Percentiles rank a stretch among this genome's conserved stretches.
Evolutionary conservation across 371 early-diverging fungal genomes (phyloP).

Genomic region (Cokeromyces recurvatus): DNA sequence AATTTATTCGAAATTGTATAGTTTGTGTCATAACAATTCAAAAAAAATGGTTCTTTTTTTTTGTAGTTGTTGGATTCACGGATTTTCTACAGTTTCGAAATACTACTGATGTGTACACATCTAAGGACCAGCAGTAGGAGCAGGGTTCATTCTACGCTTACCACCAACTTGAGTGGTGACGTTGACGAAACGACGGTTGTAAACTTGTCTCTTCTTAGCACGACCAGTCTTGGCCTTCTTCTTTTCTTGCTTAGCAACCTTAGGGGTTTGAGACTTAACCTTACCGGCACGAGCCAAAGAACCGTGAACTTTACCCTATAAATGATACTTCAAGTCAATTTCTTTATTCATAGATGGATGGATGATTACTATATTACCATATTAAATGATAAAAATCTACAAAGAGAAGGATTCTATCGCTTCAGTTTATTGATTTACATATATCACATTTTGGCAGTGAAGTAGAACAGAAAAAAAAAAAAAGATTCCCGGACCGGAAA

Average conservation of each 20-base stretch:
- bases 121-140: conserved; percentile 57
- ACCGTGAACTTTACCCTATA: conserved; percentile 99
- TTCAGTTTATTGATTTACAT: neutral
- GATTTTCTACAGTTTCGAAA: too few species aligned
- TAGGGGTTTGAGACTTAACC: conserved; percentile 99
- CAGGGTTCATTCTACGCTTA: conserved; percentile 86
- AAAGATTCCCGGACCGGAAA: too few species aligned
- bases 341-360: conserved; percentile 11
- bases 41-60: too few species aligned
- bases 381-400: conserved; percentile 21
- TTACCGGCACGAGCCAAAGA: conserved; percentile 99
- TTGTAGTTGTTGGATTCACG: too few species aligned
- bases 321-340: too few species aligned
- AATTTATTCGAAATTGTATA: too few species aligned
- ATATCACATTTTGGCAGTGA: too few species aligned
- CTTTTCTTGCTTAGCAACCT: conserved; percentile 98
- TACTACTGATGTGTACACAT: too few species aligned
- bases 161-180: conserved; percentile 81
- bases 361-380: conserved; percentile 23
- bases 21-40: too few species aligned
- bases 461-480: too few species aligned
- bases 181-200: conserved; percentile 98
- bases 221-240: conserved; percentile 92
- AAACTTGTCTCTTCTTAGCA: conserved; percentile 96
- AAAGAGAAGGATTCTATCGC: conserved; percentile 14